These are phyloP conservation scores for Malus domestica DNA, from an alignment of 306 rosid genomes.

Conservation along the genomic window ASM211411v1 NC_041795.1:35704501-35705000, in stretches of 20 bases:
- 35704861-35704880: not conserved
- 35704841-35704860: not conserved
- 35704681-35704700: slow-evolving; percentile 96
- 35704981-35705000: slow-evolving; percentile 96
- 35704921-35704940: not conserved
- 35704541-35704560: slow-evolving; percentile 24
- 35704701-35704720: slow-evolving; percentile 91
- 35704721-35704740: slow-evolving; percentile 78
- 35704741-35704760: slow-evolving; percentile 70
- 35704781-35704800: not conserved
- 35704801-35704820: not conserved
- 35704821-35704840: not conserved
- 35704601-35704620: not conserved
- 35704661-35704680: slow-evolving; percentile 39
- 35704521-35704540: slow-evolving; percentile 85
- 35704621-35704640: not conserved
- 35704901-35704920: not conserved
- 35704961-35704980: slow-evolving; percentile 16
- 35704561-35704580: not conserved
- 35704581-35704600: not conserved
- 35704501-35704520: slow-evolving; percentile 94
- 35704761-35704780: not conserved
- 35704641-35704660: not conserved
- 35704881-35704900: not conserved
- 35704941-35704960: not conserved